phyloP scores from a whole-genome alignment of 768 basidiomycete genomes.

The Panaeolus cyanescens region DNA sequence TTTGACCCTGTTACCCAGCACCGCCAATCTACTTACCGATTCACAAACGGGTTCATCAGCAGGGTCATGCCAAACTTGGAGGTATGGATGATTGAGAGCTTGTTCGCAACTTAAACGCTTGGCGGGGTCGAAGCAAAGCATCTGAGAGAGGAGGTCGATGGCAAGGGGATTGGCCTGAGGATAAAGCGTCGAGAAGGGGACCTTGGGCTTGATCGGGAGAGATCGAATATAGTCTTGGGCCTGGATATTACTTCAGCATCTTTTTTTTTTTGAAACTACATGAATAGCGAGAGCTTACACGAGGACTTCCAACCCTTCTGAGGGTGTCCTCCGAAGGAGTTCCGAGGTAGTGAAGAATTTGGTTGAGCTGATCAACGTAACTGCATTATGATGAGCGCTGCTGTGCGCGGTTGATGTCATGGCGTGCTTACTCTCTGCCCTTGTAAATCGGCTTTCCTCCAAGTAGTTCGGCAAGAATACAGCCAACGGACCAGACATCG shows the following conservation, averaged over 20 bases:
- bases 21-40: conserved; percentile 45
- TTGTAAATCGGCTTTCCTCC: conserved; percentile 97
- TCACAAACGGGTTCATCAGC: conserved; percentile 91
- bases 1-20: background rate
- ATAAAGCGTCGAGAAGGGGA: conserved; percentile 90
- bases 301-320: conserved; percentile 91
- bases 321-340: conserved; percentile 97
- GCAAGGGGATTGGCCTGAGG: conserved; percentile 93
- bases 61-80: conserved; percentile 97
- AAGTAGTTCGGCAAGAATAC: conserved; percentile 90
- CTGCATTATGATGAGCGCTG: conserved; percentile 35
- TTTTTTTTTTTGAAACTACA: conserved; percentile 3
- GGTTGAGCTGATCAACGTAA: conserved; percentile 98
- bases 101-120: conserved; percentile 96
- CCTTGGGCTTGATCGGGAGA: conserved; percentile 93
- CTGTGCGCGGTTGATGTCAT: background rate
- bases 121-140: conserved; percentile 95
- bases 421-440: conserved; percentile 81
- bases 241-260: conserved; percentile 36
- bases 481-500: conserved; percentile 96
- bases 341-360: conserved; percentile 97
- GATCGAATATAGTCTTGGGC: conserved; percentile 99
- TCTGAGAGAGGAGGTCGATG: conserved; percentile 87
- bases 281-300: conserved; percentile 51
- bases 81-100: conserved; percentile 92